Evolutionary conservation across 1,139 yeast species (phyloP), one percentile per base, ranked within the genome.

Genomic region (Kodamaea ohmeri): DNA sequence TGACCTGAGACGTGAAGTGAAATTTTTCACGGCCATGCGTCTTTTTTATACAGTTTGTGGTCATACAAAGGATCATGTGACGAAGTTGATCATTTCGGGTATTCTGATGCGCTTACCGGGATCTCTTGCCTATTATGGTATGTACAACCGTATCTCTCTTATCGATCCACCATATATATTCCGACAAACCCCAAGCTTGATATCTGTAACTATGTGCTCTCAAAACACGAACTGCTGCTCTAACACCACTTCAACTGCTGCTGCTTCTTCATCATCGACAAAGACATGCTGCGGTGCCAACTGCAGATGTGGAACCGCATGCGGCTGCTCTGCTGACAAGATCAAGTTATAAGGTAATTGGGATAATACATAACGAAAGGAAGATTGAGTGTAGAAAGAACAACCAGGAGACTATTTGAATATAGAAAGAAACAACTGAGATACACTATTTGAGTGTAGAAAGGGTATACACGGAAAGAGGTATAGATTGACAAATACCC

Each of bases 241-340:
- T 11, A 21, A 22, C 13, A 19, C 38, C 13, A 15, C 37, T 13
- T 12, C 35, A 24, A 37, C 60, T 27, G 30, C 51, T 47, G 11
- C 38, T 26, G 33, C 52, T 17, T 41, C 55, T 15, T 35, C 55
- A 6, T 36, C 51, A 34, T 40, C 53, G 6, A 32, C 53, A 13
- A 32, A 36, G 20, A 17, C 51, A 25, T 65, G 71, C 39, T 66
- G 73, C 43, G 71, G 73, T 11, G 44, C 64, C 26, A 51, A 61
- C 35, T 69, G 75, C 52, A 67, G 67, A 50, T 69, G 75, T 53
- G 73, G 74, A 4, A 61, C 72, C 22, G 47, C 56, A 3, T 69
- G 75, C 44, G 51, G 59, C 24, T 68, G 73, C 44, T 53, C 63
- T 14, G 59, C 71, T 4, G 65, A 71, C 47, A 65, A 66, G 55